Conservation (phyloP, 768 basidiomycete genomes). For the Sporobolomyces phaffii region DNA sequence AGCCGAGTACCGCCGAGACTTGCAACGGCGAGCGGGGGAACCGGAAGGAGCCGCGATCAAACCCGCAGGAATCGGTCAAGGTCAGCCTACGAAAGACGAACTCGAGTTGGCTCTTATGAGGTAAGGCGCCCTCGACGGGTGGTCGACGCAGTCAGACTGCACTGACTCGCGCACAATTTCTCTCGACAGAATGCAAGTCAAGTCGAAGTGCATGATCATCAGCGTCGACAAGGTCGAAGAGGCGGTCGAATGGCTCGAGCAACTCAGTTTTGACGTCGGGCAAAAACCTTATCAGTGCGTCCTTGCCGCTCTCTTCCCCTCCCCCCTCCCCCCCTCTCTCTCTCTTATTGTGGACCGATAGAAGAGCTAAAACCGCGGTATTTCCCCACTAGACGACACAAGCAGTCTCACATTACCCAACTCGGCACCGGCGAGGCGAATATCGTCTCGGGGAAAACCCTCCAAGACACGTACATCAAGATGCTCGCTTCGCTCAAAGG, state of each 20-base stretch:
- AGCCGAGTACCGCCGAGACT: slow-evolving; percentile 6
- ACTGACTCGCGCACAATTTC: background rate
- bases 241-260: slow-evolving; percentile 37
- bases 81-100: slow-evolving; percentile 16
- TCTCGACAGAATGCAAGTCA: slow-evolving; percentile 10
- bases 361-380: no score
- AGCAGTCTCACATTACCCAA: slow-evolving; percentile 13
- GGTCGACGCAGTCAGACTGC: no score
- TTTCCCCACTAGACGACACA: slow-evolving; percentile 19
- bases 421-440: slow-evolving; percentile 30
- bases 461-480: slow-evolving; percentile 39
- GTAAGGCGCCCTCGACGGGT: background rate
- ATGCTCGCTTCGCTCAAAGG: slow-evolving; percentile 38
- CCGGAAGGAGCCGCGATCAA: background rate
- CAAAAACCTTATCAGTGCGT: slow-evolving; percentile 37
- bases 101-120: slow-evolving; percentile 27
- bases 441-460: slow-evolving; percentile 29
- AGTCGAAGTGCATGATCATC: slow-evolving; percentile 28
- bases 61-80: slow-evolving; percentile 20
- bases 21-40: background rate
- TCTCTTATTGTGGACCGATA: background rate
- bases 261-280: slow-evolving; percentile 32
- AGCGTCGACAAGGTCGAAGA: slow-evolving; percentile 23
- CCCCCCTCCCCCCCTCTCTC: background rate
- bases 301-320: background rate